Evolutionary conservation across 108 stramenopile species (phyloP), one percentile per base, ranked within the genome.

Genomic region (Pseudonitzschia multiseries): DNA sequence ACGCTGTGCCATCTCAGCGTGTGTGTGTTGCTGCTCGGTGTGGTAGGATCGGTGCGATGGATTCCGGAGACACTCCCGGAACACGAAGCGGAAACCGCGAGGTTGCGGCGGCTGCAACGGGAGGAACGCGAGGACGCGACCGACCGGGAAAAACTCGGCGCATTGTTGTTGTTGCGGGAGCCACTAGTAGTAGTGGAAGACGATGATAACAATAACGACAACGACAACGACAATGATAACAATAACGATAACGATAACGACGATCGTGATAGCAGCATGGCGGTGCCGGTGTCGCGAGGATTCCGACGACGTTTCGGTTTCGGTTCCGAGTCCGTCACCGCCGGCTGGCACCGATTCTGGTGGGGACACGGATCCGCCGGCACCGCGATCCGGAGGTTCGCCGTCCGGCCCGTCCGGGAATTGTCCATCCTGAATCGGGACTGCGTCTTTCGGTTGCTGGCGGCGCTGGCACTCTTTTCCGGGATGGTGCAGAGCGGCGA

Each of bases 391-490:
- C 17, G 65, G 40, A 28, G 61, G 14, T 64, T 74, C 31, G 0
- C 82, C 8, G 59, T 74, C 6, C 74, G 89, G 36, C 93, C 93
- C 33, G 21, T 83, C 40, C 78, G 74, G 52, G 91, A 92, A 57
- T 69, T 94, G 43, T 78, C 86, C 69, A 94, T 94, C 71, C 65
- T 94, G 57, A 94, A 94, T 66, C 78, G 93, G 10, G 90, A 89
- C 56, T 42, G 53, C 59, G 74, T 92, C 26, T 94, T 94, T 70
- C 89, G 91, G 9, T 69, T 92, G 28, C 53, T 94, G 28, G 80
- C 86, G 4, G 74, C 79, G 0, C 75, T 94, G 57, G 93, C 93
- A 13, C 92, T 94, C 69, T 94, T 90, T 65, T 79, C 79, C 46
- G 93, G 93, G 0, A 86, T 88, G 77, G 80, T 85, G 6, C 50